A percentile compares a stretch with the other conserved stretches of the same genome.
Evolutionary conservation across 2,329 filamentous ascomycete species (phyloP).

Genomic region (Chalaropsis ovoidea): DNA sequence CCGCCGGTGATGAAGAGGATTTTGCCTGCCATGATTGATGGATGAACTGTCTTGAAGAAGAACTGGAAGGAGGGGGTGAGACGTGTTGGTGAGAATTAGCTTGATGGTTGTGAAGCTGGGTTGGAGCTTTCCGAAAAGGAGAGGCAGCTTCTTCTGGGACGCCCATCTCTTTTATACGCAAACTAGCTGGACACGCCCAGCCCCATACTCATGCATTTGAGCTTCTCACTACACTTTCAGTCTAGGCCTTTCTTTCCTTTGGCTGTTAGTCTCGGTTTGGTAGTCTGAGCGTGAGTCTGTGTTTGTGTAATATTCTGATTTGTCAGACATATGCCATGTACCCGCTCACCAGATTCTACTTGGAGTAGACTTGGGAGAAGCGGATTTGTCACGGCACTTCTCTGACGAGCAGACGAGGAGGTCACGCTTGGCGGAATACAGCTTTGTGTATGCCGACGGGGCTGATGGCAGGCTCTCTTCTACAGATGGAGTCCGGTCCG

Average conservation of each 20-base stretch:
- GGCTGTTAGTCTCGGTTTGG: background rate
- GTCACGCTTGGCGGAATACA: too few species aligned
- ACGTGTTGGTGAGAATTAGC: background rate
- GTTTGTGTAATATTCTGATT: background rate
- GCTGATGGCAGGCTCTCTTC: too few species aligned
- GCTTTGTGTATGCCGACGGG: too few species aligned
- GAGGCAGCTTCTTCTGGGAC: background rate
- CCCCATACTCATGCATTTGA: background rate
- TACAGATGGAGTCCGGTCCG: too few species aligned
- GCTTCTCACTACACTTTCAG: background rate
- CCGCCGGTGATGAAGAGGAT: slow-evolving; percentile 36
- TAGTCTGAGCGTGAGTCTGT: background rate
- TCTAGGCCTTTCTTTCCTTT: background rate
- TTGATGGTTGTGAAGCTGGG: background rate
- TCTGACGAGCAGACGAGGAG: background rate
- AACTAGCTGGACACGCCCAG: too few species aligned
- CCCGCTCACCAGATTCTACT: background rate
- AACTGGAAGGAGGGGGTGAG: background rate
- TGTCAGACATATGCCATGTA: background rate
- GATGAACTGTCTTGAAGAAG: background rate
- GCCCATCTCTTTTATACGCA: slow-evolving; percentile 12
- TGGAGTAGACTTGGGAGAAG: background rate
- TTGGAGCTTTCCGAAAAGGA: background rate
- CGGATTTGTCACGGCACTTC: background rate
- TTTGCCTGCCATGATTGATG: slow-evolving; percentile 14